Percentiles rank a stretch among this genome's conserved stretches.
These are phyloP conservation scores for Candida dubliniensis DNA, from an alignment of 1,139 yeast genomes.

Conservation along the genomic window DNA sequence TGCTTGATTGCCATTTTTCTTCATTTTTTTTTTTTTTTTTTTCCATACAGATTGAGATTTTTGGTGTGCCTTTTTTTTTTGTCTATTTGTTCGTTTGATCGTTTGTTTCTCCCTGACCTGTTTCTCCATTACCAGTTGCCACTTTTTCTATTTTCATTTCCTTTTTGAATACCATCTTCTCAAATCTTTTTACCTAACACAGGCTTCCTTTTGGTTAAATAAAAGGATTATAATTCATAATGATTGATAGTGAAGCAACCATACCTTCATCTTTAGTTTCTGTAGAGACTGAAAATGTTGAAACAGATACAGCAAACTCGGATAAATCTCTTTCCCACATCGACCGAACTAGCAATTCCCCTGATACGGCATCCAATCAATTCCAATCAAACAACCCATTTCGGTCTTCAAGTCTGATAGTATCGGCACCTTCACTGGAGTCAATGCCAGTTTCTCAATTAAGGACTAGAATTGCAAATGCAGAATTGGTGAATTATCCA, in stretches of 20 bases:
- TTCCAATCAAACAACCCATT: slow-evolving; percentile 9
- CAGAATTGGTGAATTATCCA: slow-evolving; percentile 24
- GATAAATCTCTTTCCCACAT: slow-evolving; percentile 8
- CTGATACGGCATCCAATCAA: slow-evolving; percentile 5
- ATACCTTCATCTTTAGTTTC: background rate
- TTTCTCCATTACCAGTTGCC: background rate
- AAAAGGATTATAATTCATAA: too few relatives aligned
- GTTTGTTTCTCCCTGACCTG: background rate
- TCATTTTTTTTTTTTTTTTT: background rate
- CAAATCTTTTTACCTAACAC: background rate
- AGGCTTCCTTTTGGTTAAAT: too few relatives aligned
- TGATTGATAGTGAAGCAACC: too few relatives aligned
- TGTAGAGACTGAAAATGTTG: background rate
- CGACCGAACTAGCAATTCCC: slow-evolving; percentile 3
- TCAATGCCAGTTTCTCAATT: background rate
- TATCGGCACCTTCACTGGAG: slow-evolving; percentile 1
- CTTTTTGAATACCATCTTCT: background rate
- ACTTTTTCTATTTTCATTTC: background rate
- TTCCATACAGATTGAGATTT: too few relatives aligned
- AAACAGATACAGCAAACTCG: slow-evolving; percentile 4
- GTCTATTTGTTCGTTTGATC: background rate
- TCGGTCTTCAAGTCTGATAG: slow-evolving; percentile 4
- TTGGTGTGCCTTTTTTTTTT: background rate
- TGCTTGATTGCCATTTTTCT: background rate
- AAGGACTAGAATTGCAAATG: slow-evolving; percentile 14